These are phyloP conservation scores for Selenicereus undatus DNA, from an alignment of 148 eudicot species.

Conservation along the genomic window DNA sequence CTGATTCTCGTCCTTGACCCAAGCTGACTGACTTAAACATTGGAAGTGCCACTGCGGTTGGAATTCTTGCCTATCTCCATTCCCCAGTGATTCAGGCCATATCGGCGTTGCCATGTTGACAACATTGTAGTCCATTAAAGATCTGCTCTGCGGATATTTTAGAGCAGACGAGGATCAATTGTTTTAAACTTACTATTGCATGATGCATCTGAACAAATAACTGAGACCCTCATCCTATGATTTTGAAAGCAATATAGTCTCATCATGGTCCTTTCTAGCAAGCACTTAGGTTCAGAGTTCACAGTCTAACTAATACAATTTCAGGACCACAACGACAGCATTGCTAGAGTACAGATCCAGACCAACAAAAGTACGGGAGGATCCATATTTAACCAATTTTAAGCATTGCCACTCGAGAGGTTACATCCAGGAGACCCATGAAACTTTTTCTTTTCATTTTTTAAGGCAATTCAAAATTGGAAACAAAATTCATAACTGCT, in stretches of 20 bases:
- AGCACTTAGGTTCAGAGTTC: neutral
- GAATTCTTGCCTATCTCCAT: constrained; percentile 44
- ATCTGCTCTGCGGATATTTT: constrained; percentile 46
- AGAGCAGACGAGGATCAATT: constrained; percentile 8
- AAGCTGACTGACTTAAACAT: constrained; percentile 53
- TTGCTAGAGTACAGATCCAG: too few species aligned
- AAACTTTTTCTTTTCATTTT: neutral
- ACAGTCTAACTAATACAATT: neutral
- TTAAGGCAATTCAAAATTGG: neutral
- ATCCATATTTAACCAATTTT: too few species aligned
- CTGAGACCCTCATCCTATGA: neutral
- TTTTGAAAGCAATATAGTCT: neutral
- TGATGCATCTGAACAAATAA: neutral
- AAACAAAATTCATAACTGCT: too few species aligned
- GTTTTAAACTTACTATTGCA: constrained; percentile 2
- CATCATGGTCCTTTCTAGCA: neutral
- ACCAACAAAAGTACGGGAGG: too few species aligned
- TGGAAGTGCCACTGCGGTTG: constrained; percentile 60
- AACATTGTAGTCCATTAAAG: constrained; percentile 47
- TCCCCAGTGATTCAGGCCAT: constrained; percentile 59
- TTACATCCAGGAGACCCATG: neutral
- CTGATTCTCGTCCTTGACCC: constrained; percentile 62
- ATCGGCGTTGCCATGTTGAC: constrained; percentile 57
- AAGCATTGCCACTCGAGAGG: neutral
- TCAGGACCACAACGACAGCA: neutral